A percentile compares a stretch with the other conserved stretches of the same genome.
Evolutionary conservation across 352 stramenopile species (phyloP).

Genomic region (Globisporangium acanthophoron): DNA sequence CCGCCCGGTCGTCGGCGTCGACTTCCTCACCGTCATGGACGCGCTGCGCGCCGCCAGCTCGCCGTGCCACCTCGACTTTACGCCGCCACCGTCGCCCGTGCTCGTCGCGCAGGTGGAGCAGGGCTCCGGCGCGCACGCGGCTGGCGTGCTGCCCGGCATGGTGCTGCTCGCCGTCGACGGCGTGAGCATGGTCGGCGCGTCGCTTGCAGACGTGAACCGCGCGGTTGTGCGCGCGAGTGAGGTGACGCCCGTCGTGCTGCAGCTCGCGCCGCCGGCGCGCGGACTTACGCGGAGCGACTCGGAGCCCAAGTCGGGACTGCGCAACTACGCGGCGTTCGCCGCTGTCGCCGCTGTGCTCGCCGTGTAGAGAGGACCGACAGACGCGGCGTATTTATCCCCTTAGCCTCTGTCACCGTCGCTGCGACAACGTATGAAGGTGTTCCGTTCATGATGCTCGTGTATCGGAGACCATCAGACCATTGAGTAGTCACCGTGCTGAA

Average conservation of each 20-base stretch:
- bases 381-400: background rate
- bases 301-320: slow-evolving; percentile 15
- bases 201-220: slow-evolving; percentile 24
- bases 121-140: slow-evolving; percentile 10
- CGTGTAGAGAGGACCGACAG: slow-evolving; percentile 10
- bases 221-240: slow-evolving; percentile 23
- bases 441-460: no score
- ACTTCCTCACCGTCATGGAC: slow-evolving; percentile 31
- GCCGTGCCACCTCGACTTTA: slow-evolving; percentile 42
- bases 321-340: slow-evolving; percentile 37
- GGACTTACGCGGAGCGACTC: slow-evolving; percentile 9
- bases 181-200: slow-evolving; percentile 27
- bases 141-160: slow-evolving; percentile 30
- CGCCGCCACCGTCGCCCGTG: slow-evolving; percentile 37
- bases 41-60: slow-evolving; percentile 27
- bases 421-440: no score
- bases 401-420: no score
- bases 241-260: slow-evolving; percentile 17
- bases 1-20: slow-evolving; percentile 23
- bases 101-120: slow-evolving; percentile 26
- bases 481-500: background rate
- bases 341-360: slow-evolving; percentile 33
- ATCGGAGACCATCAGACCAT: no score
- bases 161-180: slow-evolving; percentile 31
- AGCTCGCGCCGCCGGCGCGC: slow-evolving; percentile 18